Conservation (phyloP, 176 grass and related monocot species). For the Cenchrus americanus region DNA sequence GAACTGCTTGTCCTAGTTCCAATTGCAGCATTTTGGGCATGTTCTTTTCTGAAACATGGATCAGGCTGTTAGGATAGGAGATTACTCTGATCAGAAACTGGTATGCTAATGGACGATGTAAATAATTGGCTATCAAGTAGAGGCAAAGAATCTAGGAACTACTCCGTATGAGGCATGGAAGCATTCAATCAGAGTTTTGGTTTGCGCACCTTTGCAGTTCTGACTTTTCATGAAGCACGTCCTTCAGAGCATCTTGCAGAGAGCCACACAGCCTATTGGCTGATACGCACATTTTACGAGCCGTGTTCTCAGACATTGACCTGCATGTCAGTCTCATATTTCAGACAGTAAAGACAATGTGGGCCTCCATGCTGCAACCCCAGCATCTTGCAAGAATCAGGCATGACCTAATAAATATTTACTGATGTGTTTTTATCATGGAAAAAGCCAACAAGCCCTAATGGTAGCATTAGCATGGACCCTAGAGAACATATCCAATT, state of each 20-base stretch:
- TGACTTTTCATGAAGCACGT: constrained; percentile 36
- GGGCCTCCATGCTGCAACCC: constrained; percentile 21
- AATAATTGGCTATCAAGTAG: constrained; percentile 11
- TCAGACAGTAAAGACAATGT: constrained; percentile 11
- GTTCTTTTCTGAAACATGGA: neutral
- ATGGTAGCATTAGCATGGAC: constrained; percentile 2
- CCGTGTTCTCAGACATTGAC: neutral
- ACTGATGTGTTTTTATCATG: neutral
- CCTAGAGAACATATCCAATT: constrained; percentile 37
- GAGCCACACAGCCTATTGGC: constrained; percentile 42
- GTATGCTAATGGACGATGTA: neutral
- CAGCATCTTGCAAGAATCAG: constrained; percentile 23
- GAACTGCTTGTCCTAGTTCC: neutral
- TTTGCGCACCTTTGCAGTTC: constrained; percentile 44
- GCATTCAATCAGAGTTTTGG: constrained; percentile 42
- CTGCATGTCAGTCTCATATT: constrained; percentile 33
- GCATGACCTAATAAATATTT: neutral
- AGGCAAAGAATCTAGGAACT: constrained; percentile 32
- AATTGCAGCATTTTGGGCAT: neutral
- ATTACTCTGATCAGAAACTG: neutral
- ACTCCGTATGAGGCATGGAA: neutral
- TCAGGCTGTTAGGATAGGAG: neutral
- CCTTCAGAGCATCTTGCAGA: constrained; percentile 19
- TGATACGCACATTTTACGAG: constrained; percentile 44
- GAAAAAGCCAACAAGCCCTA: neutral